Base-by-base conservation (phyloP, 2,329 filamentous ascomycete species). In the Macrophomina pseudophaseolina region DNA sequence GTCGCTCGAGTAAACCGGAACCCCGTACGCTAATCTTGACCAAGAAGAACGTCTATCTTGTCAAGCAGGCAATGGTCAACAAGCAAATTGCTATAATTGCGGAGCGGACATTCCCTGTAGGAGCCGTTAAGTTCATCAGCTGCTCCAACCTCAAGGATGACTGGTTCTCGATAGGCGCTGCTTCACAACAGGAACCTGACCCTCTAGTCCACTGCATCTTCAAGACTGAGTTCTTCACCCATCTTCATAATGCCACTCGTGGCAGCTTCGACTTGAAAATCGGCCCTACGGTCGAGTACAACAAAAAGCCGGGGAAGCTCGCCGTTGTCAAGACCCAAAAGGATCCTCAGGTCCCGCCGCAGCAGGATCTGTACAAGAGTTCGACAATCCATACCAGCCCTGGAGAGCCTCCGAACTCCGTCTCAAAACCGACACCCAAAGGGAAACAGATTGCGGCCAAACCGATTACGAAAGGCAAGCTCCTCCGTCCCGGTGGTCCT, bases 171-270 rank as follows among this genome's bases (percentile, higher is more conserved):
- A 84, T 99, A 42, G 92, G 94, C 3, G 86, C 96, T 52, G 93
- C 92, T n/a, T 94, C 94, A 38, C 90, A 90, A 8, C 93, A 97
- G 75, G 94, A 98, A 76, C 86, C 95, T 0, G 95, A 99, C 78
- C 93, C 95, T n/a, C 84, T 99, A 28, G 80, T 99, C 74, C 97
- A 90, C 80, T 99, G 95, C 75, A 83, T 97, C 23, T 89, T 99
- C 79, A 99, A 99, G 83, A 99, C 95, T 0, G 95, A 99, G 75
- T 90, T 99, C 79, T 97, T 98, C 75, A 96, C 94, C 0, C 94
- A 97, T 70, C 89, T 99, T 81, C 88, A 90, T 75, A 89, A 88
- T 60, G 88, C 89, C 63, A 91, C 96, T 79, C 89, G 91, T 3
- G 92, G 91, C 8, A 89, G 91, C 9, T 87, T 97, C 75, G 93